A percentile compares a stretch with the other conserved stretches of the same genome.
Conservation (phyloP, 805 yeast species). For the Myxozyma monticola region DNA sequence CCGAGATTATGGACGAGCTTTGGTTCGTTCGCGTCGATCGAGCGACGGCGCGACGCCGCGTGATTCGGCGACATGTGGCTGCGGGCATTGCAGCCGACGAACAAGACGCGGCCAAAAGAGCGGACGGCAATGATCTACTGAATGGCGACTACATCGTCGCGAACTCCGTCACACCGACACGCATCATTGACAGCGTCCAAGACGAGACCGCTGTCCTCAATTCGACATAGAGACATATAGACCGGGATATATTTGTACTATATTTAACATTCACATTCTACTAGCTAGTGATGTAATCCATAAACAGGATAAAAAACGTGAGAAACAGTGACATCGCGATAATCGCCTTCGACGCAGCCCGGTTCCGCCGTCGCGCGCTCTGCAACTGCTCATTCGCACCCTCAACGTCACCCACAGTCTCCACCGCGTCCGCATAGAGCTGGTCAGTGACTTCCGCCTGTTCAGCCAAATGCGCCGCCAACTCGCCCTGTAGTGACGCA, state of each 20-base stretch:
- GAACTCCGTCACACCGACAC: constrained; percentile 34
- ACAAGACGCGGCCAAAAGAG: constrained; percentile 41
- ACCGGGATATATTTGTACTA: neutral
- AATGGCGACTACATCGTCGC: constrained; percentile 54
- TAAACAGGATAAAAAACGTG: constrained; percentile 55
- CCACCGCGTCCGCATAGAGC: constrained; percentile 65
- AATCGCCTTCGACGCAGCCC: constrained; percentile 58
- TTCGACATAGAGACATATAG: neutral
- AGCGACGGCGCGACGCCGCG: constrained; percentile 45
- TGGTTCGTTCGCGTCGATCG: constrained; percentile 52
- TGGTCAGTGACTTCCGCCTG: constrained; percentile 71
- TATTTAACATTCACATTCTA: neutral
- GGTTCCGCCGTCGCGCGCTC: constrained; percentile 67
- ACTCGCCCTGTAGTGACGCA: constrained; percentile 69
- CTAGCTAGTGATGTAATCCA: constrained; percentile 25
- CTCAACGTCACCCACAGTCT: constrained; percentile 61
- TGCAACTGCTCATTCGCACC: constrained; percentile 71
- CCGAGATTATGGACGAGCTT: constrained; percentile 41
- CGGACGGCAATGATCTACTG: constrained; percentile 54
- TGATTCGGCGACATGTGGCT: constrained; percentile 46
- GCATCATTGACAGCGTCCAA: constrained; percentile 17
- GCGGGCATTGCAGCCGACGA: constrained; percentile 42
- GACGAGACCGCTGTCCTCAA: constrained; percentile 2
- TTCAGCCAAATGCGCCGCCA: constrained; percentile 66
- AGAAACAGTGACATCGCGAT: constrained; percentile 55